Evolutionary conservation across 176 grass and related monocot genomes (phyloP), one percentile per base, ranked within the genome.

Genomic region (Lolium multiflorum): DNA sequence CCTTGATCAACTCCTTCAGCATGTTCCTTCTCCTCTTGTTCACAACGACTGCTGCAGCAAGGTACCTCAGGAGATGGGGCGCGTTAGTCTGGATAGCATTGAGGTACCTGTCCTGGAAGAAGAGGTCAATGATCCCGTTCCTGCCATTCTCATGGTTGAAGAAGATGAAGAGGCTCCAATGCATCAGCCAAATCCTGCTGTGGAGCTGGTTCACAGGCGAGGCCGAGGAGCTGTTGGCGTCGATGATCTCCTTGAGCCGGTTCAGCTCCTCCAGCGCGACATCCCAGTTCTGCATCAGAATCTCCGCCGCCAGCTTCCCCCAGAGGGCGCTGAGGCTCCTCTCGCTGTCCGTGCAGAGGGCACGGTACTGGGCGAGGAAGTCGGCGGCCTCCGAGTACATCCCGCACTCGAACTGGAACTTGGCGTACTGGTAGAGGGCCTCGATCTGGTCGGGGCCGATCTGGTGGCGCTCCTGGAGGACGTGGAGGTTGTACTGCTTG

Each of bases 261-360:
- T 94, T 98, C 24, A 98, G 88, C 79, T 98, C 97, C 73, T 98
- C 93, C 64, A 91, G 83, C 69, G 97, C 97, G 25, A 91, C 71
- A 26, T 94, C 94, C 97, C 97, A 96, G 87, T 98, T 98, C 88
- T 98, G 93, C 93, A 96, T 98, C 71, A 98, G 80, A 84, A 98
- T 94, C 80, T 98, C 93, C 2, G 93, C 93, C 0, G 96, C 96
- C 56, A 98, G 80, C 63, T 94, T 98, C 79, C 96, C 96, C 96
- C 96, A 98, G 37, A 96, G 60, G 6, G 96, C 96, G 82, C 90
- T 96, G 43, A 98, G 79, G 47, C 92, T 98, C 66, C 88, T 89
- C 20, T 98, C 97, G 28, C 76, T 90, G 62, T 96, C 90, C 43
- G 94, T 91, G 92, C 97, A 98, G 57, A 98, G 84, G 51, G 88